A percentile compares a stretch with the other conserved stretches of the same genome.
Conservation (phyloP, 352 stramenopile species). For the Pythium aristosporum region DNA sequence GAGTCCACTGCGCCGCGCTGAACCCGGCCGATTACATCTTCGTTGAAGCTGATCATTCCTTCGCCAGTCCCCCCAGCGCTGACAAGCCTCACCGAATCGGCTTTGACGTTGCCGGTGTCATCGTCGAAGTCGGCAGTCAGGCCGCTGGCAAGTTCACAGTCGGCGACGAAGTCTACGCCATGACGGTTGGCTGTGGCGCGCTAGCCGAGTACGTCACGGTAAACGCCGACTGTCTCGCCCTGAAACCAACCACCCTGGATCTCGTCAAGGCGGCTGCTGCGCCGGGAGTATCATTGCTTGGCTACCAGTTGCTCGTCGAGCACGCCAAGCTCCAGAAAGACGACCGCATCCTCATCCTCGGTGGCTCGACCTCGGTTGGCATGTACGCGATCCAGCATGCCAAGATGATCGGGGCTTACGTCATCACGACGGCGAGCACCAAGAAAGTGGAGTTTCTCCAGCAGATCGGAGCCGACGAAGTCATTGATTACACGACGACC, state of each 20-base stretch:
- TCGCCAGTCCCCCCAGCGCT: neutral
- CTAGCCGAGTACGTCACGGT: constrained; percentile 43
- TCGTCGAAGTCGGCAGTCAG: constrained; percentile 3
- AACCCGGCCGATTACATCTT: constrained; percentile 33
- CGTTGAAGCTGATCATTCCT: constrained; percentile 1
- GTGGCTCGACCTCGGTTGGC: constrained; percentile 36
- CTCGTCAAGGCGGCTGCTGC: constrained; percentile 42
- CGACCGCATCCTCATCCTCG: constrained; percentile 42
- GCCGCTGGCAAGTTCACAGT: neutral
- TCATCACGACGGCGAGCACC: constrained; percentile 33
- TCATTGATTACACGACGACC: constrained; percentile 41
- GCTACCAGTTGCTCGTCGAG: constrained; percentile 34
- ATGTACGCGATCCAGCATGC: constrained; percentile 44
- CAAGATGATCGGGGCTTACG: constrained; percentile 23
- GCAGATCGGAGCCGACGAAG: constrained; percentile 35
- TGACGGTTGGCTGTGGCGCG: constrained; percentile 4
- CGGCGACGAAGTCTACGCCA: constrained; percentile 24
- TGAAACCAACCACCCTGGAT: constrained; percentile 39
- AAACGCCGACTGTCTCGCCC: constrained; percentile 32
- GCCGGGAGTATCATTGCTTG: constrained; percentile 32
- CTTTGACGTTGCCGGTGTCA: constrained; percentile 27
- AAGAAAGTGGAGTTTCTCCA: constrained; percentile 35
- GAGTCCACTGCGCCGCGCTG: constrained; percentile 30
- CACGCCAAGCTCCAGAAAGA: constrained; percentile 35
- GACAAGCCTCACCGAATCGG: constrained; percentile 35